phyloP scores from a whole-genome alignment of 192 early-diverging fungal genomes.

The Phlyctochytrium planicorne region DNA sequence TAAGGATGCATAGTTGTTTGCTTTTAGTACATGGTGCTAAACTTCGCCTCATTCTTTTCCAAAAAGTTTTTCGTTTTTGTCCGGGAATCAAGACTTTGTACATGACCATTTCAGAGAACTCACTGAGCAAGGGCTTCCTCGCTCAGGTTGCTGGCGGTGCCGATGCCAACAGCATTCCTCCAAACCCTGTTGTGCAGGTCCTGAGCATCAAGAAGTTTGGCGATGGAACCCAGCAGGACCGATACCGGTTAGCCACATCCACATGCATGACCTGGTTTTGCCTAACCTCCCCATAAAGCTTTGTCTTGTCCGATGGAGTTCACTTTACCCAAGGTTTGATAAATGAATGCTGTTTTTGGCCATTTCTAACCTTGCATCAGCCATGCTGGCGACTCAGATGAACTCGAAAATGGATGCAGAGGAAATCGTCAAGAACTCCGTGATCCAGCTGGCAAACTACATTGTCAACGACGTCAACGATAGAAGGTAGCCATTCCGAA shows the following conservation, averaged over 20 bases:
- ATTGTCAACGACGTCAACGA: slow-evolving; percentile 47
- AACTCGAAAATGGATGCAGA: slow-evolving; percentile 46
- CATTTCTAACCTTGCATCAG: slow-evolving; percentile 27
- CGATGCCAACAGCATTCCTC: too few relatives aligned
- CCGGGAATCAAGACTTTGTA: too few relatives aligned
- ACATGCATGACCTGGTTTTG: slow-evolving; percentile 6
- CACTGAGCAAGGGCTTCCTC: too few relatives aligned
- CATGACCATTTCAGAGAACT: too few relatives aligned
- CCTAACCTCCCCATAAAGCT: slow-evolving; percentile 26
- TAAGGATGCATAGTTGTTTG: too few relatives aligned
- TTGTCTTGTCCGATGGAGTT: slow-evolving; percentile 66
- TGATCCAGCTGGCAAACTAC: slow-evolving; percentile 51
- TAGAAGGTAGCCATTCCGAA: slow-evolving; percentile 46
- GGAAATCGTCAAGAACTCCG: slow-evolving; percentile 46
- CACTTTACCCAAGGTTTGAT: slow-evolving; percentile 64
- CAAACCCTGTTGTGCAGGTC: slow-evolving; percentile 41
- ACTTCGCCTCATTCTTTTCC: too few relatives aligned
- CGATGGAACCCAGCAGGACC: background rate
- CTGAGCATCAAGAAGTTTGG: slow-evolving; percentile 48
- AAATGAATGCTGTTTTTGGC: background rate
- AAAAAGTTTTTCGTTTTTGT: too few relatives aligned
- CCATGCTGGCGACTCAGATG: slow-evolving; percentile 61
- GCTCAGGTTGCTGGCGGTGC: too few relatives aligned
- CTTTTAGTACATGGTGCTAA: too few relatives aligned
- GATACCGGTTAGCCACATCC: slow-evolving; percentile 2